Evolutionary conservation across 768 basidiomycete species (phyloP), one percentile per base, ranked within the genome.

Genomic region (Lanmaoa pseudosensibilis): DNA sequence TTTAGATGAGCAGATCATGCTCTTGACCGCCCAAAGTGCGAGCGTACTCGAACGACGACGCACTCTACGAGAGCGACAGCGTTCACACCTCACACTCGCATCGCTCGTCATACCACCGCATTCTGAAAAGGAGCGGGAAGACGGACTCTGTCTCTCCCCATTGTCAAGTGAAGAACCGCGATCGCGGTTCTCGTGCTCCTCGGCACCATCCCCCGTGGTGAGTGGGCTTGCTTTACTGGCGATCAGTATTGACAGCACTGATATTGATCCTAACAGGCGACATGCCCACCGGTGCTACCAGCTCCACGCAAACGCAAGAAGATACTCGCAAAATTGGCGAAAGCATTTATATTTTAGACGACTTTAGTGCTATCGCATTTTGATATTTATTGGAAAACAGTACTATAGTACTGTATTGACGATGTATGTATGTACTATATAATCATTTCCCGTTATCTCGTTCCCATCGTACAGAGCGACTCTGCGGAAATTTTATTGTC

Each of bases 111-210:
- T 57, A n/a, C 48, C 61, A 16, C 39, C 38, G 10, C 43, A 11
- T 23, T 30, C 25, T 41, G 47, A 46, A 21, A 25, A 15, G 32
- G 53, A 36, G 16, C 21, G 8, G 2, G 46, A 30, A 5, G 52
- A 39, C 2, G 4, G 8, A 6, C 23, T 19, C 16, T 34, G 21
- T 36, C 15, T 21, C 34, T 51, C 58, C 2, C 4, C 30, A 13
- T 54, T 44, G 4, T 67, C 59, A 1, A 56, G 46, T 15, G 62
- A 62, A 25, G 60, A 65, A 23, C 66, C 65, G 34, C 57, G 56
- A 8, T 66, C 65, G 30, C 63, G 65, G 8, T 66, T 66, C 33
- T 66, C 65, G 38, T 47, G 55, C 40, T 66, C 65, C 3, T 38
- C 23, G 27, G 34, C 65, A 1, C 7, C 60, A 10, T 59, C 60